These are phyloP conservation scores for Akanthomyces dipterigenus DNA, from an alignment of 2,329 filamentous ascomycete species.

Conservation along the genomic window DNA sequence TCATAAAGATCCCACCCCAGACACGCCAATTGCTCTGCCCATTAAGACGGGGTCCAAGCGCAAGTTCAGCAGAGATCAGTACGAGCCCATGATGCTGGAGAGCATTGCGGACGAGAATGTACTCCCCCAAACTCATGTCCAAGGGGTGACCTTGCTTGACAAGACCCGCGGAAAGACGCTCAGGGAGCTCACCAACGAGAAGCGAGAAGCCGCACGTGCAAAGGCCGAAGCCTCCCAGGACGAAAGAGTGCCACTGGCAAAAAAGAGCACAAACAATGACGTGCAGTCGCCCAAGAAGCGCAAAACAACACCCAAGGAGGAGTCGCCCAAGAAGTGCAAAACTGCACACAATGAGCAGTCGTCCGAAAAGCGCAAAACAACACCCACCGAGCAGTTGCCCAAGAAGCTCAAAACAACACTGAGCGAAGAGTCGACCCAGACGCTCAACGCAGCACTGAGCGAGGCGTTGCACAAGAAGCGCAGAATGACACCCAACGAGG, in stretches of 20 bases:
- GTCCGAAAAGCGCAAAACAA: too few species aligned
- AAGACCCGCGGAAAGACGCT: constrained; percentile 35
- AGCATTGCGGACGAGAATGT: constrained; percentile 24
- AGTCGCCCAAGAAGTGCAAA: too few species aligned
- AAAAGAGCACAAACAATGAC: constrained; percentile 55
- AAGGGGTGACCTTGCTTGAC: constrained; percentile 25
- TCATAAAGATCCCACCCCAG: constrained; percentile 3
- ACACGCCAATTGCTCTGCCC: constrained; percentile 17
- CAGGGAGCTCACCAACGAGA: constrained; percentile 38
- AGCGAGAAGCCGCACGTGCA: constrained; percentile 32
- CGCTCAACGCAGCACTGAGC: too few species aligned
- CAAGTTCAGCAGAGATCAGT: constrained; percentile 51
- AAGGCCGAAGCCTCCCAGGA: constrained; percentile 21
- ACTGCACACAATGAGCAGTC: not conserved
- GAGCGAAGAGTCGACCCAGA: too few species aligned
- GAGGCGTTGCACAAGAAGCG: too few species aligned
- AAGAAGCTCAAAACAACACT: too few species aligned
- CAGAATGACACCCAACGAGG: too few species aligned
- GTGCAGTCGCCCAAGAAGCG: constrained; percentile 52
- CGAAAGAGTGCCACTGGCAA: constrained; percentile 42
- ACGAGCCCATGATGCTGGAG: constrained; percentile 28
- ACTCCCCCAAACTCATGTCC: constrained; percentile 15
- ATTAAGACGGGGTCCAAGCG: constrained; percentile 49
- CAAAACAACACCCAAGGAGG: constrained; percentile 21
- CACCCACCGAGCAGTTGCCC: too few species aligned